Evolutionary conservation across 2,329 filamentous ascomycete species (phyloP).

Genomic region (Paraphoma sp.): DNA sequence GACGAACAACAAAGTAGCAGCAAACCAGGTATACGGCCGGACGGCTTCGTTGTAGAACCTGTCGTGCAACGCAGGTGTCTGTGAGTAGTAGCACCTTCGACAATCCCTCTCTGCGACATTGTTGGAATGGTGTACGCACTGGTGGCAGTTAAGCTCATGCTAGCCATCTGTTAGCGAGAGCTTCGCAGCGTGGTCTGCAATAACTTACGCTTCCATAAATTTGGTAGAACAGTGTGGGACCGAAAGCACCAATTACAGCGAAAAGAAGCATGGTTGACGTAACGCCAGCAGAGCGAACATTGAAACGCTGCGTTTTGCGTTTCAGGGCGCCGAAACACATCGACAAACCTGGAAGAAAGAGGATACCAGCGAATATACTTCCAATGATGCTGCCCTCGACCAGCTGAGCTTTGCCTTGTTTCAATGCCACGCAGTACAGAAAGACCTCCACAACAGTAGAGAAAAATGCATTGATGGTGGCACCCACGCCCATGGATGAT

Average conservation of each 20-base stretch:
- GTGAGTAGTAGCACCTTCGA: conserved; percentile 91
- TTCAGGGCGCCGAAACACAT: conserved; percentile 99
- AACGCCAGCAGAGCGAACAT: conserved; percentile 92
- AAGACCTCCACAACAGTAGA: conserved; percentile 97
- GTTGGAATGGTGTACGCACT: conserved; percentile 63
- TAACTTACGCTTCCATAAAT: conserved; percentile 82
- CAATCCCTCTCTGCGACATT: conserved; percentile 71
- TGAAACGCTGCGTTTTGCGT: conserved; percentile 97
- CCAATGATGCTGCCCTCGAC: conserved; percentile 97
- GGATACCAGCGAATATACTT: conserved; percentile 95
- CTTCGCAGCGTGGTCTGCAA: background rate
- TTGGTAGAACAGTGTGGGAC: conserved; percentile 96
- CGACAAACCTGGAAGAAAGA: conserved; percentile 91
- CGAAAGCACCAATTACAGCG: conserved; percentile 92
- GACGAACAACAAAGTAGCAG: conserved; percentile 83
- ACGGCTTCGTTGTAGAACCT: conserved; percentile 91
- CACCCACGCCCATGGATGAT: conserved; percentile 96
- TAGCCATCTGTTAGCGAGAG: conserved; percentile 49
- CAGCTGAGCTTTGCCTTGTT: conserved; percentile 87
- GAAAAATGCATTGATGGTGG: conserved; percentile 97
- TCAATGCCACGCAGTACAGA: conserved; percentile 92
- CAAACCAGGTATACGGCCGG: conserved; percentile 90
- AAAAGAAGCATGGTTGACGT: conserved; percentile 98
- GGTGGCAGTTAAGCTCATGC: conserved; percentile 88
- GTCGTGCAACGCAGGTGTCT: conserved; percentile 82